phyloP scores from a whole-genome alignment of 306 rosid species.

The Urtica urens region DNA sequence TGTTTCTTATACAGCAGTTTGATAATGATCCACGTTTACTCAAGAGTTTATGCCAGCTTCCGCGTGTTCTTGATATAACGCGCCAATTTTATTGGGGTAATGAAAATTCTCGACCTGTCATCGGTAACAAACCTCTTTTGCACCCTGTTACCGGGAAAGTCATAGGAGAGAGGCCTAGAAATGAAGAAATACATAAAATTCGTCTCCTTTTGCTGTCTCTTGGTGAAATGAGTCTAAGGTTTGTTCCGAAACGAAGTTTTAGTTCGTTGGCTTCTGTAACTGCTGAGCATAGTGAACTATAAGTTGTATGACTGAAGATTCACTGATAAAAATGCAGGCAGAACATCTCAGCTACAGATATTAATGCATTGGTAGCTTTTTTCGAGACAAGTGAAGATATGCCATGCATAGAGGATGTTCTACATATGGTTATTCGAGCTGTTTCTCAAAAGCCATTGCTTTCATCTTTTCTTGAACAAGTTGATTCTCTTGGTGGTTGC shows the following conservation, averaged over 20 bases:
- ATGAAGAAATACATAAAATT: slow-evolving; percentile 79
- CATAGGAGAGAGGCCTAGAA: slow-evolving; percentile 49
- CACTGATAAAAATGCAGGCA: slow-evolving; percentile 46
- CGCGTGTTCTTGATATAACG: slow-evolving; percentile 74
- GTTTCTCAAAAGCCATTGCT: slow-evolving; percentile 71
- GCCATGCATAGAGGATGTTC: slow-evolving; percentile 88
- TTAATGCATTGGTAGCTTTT: slow-evolving; percentile 77
- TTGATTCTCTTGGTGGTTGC: slow-evolving; percentile 61
- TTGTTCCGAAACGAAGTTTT: slow-evolving; percentile 10
- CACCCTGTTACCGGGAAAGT: slow-evolving; percentile 34
- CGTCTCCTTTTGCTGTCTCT: slow-evolving; percentile 95
- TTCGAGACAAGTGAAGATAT: slow-evolving; percentile 82
- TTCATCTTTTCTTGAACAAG: slow-evolving; percentile 84
- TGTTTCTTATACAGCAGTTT: slow-evolving; percentile 92
- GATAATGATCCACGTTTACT: slow-evolving; percentile 87
- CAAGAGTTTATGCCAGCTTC: slow-evolving; percentile 65
- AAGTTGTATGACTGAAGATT: not conserved
- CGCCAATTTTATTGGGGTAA: slow-evolving; percentile 68
- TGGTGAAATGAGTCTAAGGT: slow-evolving; percentile 98
- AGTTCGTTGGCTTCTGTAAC: slow-evolving; percentile 12
- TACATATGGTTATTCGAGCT: slow-evolving; percentile 90
- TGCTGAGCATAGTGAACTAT: slow-evolving; percentile 4
- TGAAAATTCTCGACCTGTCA: slow-evolving; percentile 35
- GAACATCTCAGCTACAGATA: slow-evolving; percentile 60
- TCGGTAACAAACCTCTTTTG: slow-evolving; percentile 46